A percentile compares a stretch with the other conserved stretches of the same genome.
phyloP scores from a whole-genome alignment of 192 early-diverging fungal genomes.

The Entomortierella chlamydospora region DNA sequence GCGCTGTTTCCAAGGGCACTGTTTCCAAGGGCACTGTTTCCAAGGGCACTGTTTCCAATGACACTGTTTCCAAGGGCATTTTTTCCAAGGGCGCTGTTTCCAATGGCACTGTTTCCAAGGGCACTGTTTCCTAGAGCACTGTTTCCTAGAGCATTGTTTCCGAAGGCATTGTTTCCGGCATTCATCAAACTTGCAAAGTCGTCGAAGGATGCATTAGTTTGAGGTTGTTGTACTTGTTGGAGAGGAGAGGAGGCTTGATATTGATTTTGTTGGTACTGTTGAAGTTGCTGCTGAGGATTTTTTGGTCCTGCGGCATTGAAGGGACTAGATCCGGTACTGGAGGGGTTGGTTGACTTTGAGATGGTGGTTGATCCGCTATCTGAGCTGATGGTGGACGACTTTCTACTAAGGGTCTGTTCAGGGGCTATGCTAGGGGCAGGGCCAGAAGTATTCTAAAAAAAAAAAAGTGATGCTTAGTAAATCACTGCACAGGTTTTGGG shows the following conservation, averaged over 20 bases:
- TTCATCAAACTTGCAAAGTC: conserved; percentile 18
- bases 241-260: not conserved
- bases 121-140: not conserved
- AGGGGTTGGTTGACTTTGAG: conserved; percentile 38
- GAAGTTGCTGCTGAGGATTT: not conserved
- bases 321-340: conserved; percentile 31
- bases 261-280: conserved; percentile 5
- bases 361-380: conserved; percentile 51
- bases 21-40: not conserved
- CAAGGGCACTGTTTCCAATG: too few relatives aligned
- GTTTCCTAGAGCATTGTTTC: not conserved
- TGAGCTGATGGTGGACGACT: conserved; percentile 47
- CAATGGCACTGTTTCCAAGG: not conserved
- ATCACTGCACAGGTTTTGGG: too few relatives aligned
- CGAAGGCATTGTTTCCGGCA: not conserved
- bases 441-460: not conserved
- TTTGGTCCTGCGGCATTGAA: conserved; percentile 35
- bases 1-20: not conserved
- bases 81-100: not conserved
- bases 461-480: not conserved
- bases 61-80: not conserved
- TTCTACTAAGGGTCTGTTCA: conserved; percentile 42
- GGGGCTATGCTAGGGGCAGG: conserved; percentile 23
- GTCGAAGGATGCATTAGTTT: conserved; percentile 23
- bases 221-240: conserved; percentile 2